phyloP scores from a whole-genome alignment of 768 basidiomycete genomes.

The Dentipellis fragilis region DNA sequence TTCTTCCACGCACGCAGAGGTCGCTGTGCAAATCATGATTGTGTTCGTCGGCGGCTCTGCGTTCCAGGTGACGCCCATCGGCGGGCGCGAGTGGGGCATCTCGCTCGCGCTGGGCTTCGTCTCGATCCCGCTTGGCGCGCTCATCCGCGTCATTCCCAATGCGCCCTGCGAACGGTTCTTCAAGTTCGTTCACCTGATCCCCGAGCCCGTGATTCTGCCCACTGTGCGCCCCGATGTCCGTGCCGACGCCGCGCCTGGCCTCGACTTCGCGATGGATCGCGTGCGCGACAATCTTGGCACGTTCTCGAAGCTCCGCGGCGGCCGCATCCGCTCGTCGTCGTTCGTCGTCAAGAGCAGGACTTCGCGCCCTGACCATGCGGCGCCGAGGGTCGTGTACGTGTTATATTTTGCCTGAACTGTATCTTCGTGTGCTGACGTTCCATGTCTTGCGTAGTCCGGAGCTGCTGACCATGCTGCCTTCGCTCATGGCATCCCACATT shows the following conservation, averaged over 20 bases:
- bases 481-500: constrained; percentile 62
- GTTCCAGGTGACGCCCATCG: constrained; percentile 76
- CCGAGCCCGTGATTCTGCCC: constrained; percentile 58
- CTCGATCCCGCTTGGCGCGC: constrained; percentile 78
- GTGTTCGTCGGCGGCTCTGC: constrained; percentile 88
- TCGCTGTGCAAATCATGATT: constrained; percentile 78
- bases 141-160: constrained; percentile 77
- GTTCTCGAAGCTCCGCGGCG: constrained; percentile 80
- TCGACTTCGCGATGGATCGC: constrained; percentile 72
- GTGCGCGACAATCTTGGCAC: constrained; percentile 82
- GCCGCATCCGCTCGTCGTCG: constrained; percentile 75
- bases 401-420: constrained; percentile 5
- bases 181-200: constrained; percentile 46
- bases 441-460: constrained; percentile 42
- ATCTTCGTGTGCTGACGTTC: constrained; percentile 17
- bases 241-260: constrained; percentile 34
- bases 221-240: constrained; percentile 38
- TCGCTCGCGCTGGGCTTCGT: constrained; percentile 79
- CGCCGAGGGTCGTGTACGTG: constrained; percentile 37
- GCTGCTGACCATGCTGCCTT: constrained; percentile 69
- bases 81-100: constrained; percentile 88
- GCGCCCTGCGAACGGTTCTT: constrained; percentile 62
- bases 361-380: constrained; percentile 37
- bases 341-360: constrained; percentile 80
- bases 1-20: constrained; percentile 40